Evolutionary conservation across 2,329 filamentous ascomycete species (phyloP).

Genomic region (Chrysoporthe puriensis): DNA sequence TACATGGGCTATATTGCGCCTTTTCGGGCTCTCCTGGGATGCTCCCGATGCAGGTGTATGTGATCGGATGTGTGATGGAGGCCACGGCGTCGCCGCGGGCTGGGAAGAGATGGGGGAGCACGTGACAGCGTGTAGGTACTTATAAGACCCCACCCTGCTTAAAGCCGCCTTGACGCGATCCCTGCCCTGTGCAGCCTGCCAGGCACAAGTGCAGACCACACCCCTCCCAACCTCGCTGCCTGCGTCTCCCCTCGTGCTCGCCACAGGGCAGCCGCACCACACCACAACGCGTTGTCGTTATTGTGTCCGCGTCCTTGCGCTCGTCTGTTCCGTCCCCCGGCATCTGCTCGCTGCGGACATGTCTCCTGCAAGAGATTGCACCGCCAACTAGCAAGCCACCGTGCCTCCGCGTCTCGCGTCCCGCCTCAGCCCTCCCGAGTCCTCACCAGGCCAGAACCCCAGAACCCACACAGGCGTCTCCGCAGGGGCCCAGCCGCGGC

Average conservation of each 20-base stretch:
- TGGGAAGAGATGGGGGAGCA: slow-evolving; percentile 1
- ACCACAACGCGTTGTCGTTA: no score
- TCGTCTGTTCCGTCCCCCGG: not conserved
- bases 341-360: not conserved
- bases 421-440: not conserved
- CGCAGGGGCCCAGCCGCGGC: not conserved
- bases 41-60: not conserved
- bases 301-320: no score
- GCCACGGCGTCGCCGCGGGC: not conserved
- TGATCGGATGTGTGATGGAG: not conserved
- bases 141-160: slow-evolving; percentile 1
- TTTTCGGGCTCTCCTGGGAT: not conserved
- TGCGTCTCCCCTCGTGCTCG: not conserved
- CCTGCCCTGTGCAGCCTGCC: slow-evolving; percentile 5
- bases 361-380: not conserved
- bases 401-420: not conserved
- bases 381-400: not conserved
- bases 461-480: no score
- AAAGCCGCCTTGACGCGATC: slow-evolving; percentile 10
- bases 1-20: not conserved
- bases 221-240: not conserved
- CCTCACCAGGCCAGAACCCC: no score
- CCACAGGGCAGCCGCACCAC: no score
- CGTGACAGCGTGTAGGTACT: slow-evolving; percentile 24
- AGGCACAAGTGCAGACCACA: not conserved